Base-by-base conservation (phyloP, 1,284 basidiomycete species). In the Agaricales sp. region DNA sequence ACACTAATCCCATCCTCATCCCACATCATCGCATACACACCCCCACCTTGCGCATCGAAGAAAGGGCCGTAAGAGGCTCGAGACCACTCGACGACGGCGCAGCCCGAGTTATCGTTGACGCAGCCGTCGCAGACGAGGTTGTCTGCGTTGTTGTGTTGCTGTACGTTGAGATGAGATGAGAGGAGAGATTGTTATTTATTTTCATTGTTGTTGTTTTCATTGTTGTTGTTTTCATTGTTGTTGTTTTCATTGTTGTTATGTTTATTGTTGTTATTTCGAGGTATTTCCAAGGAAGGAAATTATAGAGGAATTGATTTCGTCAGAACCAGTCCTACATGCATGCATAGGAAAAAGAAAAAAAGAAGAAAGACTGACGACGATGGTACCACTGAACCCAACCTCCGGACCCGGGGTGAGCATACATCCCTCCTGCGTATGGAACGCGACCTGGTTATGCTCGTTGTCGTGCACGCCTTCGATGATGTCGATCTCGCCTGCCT, bases 21-120 rank as follows among this genome's bases (percentile, higher is more conserved):
- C 84, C 83, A 89, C 54, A 82, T 80, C 79, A 87, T 87, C 0
- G 79, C 85, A 55, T 81, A 83, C 1, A 86, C 76, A 14, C 86
- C 87, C n/a, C 87, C 86, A 6, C 82, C 82, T 56, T 74, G 74
- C 1, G 70, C 68, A 57, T 87, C 82, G 59, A 88, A 87, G 23
- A 72, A 73, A 13, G 78, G 75, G 0, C 86, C 86, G 59, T 85
- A 89, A 0, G 84, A 86, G 12, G 78, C 78, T 19, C 71, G 69
- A 57, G 79, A 83, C 73, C 78, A 79, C 59, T 88, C 84, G 2
- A 70, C 75, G 49, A 87, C 70, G 41, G 79, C 80, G 58, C 86
- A 90, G 8, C 86, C 87, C 8, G 77, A 63, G 57, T 83, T 84
- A 46, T 61, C 60, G 56, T 75, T 74, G 45, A 67, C 57, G 19